Conservation (phyloP, 1,284 basidiomycete species). For the Cryptococcus hybrid region DNA sequence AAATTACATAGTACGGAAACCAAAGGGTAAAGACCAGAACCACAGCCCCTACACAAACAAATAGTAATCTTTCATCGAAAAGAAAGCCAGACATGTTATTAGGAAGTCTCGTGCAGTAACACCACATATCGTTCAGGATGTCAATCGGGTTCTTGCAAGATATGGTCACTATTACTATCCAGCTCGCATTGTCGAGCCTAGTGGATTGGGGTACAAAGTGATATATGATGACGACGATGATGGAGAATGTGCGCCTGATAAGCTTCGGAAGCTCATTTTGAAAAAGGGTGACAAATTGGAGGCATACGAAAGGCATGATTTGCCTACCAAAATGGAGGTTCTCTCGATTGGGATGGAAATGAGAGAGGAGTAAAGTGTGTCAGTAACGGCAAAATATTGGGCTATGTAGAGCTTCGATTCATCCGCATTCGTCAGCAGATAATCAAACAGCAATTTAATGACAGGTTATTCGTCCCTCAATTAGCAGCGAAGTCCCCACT, state of each 20-base stretch:
- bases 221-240: conserved; percentile 8
- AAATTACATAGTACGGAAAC: no score
- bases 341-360: conserved; percentile 12
- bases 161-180: conserved; percentile 10
- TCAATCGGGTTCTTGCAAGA: conserved; percentile 4
- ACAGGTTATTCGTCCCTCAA: conserved; percentile 4
- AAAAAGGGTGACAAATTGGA: conserved; percentile 10
- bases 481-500: background rate
- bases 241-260: background rate
- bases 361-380: conserved; percentile 3
- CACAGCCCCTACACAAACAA: background rate
- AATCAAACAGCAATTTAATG: conserved; percentile 7
- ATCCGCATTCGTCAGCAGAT: conserved; percentile 5
- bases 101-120: no score
- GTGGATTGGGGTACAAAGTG: conserved; percentile 1
- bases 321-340: conserved; percentile 6
- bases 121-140: background rate
- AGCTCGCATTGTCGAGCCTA: conserved; percentile 1
- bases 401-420: background rate
- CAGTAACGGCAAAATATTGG: background rate
- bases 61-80: background rate
- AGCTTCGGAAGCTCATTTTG: conserved; percentile 5
- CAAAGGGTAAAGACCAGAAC: no score
- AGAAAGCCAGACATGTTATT: no score
- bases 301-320: background rate